phyloP scores from a whole-genome alignment of 371 early-diverging fungal genomes.

The Smittium mucronatum region DNA sequence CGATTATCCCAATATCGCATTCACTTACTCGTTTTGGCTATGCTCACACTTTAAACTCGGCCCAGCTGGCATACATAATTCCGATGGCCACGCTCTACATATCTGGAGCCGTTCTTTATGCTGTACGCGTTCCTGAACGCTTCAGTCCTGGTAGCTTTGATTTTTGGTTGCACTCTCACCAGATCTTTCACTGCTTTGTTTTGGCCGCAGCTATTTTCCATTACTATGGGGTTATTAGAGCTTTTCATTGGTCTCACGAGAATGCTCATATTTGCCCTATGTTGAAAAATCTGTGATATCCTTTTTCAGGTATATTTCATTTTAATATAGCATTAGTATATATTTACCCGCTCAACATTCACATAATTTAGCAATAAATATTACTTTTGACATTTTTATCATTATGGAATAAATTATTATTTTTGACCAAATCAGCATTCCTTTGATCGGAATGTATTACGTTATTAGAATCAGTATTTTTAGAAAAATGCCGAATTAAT shows the following conservation, averaged over 20 bases:
- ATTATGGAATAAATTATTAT: too few relatives aligned
- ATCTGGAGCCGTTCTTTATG: conserved; percentile 76
- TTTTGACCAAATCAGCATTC: too few relatives aligned
- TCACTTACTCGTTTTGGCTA: conserved; percentile 54
- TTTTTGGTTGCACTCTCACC: conserved; percentile 68
- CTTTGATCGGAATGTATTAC: too few relatives aligned
- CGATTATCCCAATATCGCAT: conserved; percentile 63
- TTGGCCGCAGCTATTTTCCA: conserved; percentile 63
- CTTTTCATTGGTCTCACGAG: conserved; percentile 36
- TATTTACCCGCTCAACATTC: too few relatives aligned
- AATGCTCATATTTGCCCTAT: conserved; percentile 3
- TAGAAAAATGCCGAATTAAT: too few relatives aligned
- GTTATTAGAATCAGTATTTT: too few relatives aligned
- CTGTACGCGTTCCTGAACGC: conserved; percentile 50
- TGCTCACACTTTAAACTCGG: conserved; percentile 33
- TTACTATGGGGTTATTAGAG: conserved; percentile 59
- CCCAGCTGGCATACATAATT: conserved; percentile 38
- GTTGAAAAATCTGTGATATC: too few relatives aligned
- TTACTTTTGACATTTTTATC: too few relatives aligned
- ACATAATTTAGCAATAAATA: too few relatives aligned
- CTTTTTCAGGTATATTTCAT: too few relatives aligned
- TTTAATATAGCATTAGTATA: too few relatives aligned
- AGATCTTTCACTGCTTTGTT: conserved; percentile 80
- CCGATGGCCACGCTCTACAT: conserved; percentile 66
- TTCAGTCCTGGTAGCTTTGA: conserved; percentile 51